Evolutionary conservation across 805 yeast genomes (phyloP), one percentile per base, ranked within the genome.

Genomic region (Blastobotrys attinorum): DNA sequence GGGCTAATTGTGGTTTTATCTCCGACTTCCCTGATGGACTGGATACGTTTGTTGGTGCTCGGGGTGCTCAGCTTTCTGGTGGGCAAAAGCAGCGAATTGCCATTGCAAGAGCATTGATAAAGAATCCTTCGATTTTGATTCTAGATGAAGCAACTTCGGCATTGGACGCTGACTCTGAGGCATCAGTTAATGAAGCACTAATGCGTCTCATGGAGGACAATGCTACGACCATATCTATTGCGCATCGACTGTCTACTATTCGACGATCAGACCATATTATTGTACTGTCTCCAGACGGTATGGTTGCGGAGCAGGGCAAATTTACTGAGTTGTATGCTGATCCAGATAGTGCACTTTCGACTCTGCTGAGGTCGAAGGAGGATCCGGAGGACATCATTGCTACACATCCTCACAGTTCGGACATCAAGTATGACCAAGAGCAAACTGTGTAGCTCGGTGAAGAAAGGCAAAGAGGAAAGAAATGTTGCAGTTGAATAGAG

Each of bases 81-180:
- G 97, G 97, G 13, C 97, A 90, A 61, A 85, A 84, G 65, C 97
- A 90, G 62, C 69, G 97, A 53, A 79, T 90, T 36, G 95, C 96
- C 5, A 70, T 90, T 46, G 96, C 97, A 1, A 72, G 97, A 47
- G 86, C 96, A 0, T 70, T 90, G 42, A 71, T 90, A 41, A 70
- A 84, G 42, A 72, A 79, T 37, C 97, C 97, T 2, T 72, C 81
- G 4, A 72, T 90, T n/a, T 66, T 90, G 46, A 77, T 90, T 25
- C 65, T 90, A 46, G 97, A 90, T 61, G 97, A 90, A 61, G 96
- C 97, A 11, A 90, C 97, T 0, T 84, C 95, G 27, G 97, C 97
- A 0, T 67, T 90, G 41, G 97, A 90, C 58, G 78, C 94, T 10
- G 84, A 83, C 44, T 81, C 89, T 53, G 97, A 90, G 58, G 81